Conservation (phyloP, 1,139 yeast species). For the Geotrichum aggregatum region DNA sequence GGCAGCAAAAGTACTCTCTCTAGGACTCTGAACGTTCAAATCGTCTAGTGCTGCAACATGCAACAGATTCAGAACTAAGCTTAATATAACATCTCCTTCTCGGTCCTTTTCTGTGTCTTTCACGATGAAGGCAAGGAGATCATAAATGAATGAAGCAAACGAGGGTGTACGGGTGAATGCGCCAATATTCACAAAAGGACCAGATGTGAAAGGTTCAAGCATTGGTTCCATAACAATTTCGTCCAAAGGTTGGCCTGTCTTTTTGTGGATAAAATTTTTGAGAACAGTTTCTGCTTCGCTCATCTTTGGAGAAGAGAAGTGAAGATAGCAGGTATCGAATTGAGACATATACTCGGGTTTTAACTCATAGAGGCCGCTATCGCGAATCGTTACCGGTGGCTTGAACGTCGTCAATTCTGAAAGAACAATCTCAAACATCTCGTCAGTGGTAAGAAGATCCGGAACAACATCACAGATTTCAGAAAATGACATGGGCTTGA, state of each 20-base stretch:
- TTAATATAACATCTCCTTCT: conserved; percentile 47
- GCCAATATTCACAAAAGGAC: conserved; percentile 37
- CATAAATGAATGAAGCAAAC: conserved; percentile 34
- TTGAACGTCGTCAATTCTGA: conserved; percentile 56
- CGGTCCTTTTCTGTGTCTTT: conserved; percentile 20
- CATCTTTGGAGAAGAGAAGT: conserved; percentile 69
- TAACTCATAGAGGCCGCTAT: conserved; percentile 64
- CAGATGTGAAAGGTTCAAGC: conserved; percentile 32
- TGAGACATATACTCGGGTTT: conserved; percentile 53
- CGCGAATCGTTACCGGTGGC: conserved; percentile 62
- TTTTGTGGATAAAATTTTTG: conserved; percentile 44
- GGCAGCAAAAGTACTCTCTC: conserved; percentile 17
- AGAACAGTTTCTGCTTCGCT: conserved; percentile 66
- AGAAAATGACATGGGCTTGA: conserved; percentile 67
- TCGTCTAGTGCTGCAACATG: conserved; percentile 52
- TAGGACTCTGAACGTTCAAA: conserved; percentile 21
- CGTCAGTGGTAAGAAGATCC: conserved; percentile 65
- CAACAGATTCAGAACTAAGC: conserved; percentile 60
- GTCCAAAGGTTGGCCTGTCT: conserved; percentile 30
- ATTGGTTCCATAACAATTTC: conserved; percentile 39
- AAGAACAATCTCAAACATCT: conserved; percentile 65
- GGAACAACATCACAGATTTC: conserved; percentile 68
- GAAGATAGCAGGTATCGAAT: conserved; percentile 79
- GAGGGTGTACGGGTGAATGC: conserved; percentile 37
- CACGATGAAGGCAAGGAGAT: conserved; percentile 26